These are phyloP conservation scores for Cladosporium sphaerospermum DNA, from an alignment of 2,329 filamentous ascomycete species.

Conservation along the genomic window DNA sequence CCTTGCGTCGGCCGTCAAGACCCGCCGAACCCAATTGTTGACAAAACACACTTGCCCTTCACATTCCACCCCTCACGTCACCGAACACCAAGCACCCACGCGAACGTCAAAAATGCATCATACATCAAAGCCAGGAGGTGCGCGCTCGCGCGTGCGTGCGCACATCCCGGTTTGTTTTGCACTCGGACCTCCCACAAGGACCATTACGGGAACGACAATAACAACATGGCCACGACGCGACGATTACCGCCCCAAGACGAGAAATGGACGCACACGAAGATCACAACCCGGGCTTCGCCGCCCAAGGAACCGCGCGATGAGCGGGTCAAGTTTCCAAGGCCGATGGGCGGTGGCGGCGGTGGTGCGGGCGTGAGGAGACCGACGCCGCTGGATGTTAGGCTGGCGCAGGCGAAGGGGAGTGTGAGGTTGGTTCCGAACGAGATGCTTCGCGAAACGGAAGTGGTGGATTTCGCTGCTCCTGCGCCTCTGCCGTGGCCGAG, in stretches of 20 bases:
- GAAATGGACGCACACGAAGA: conserved; percentile 16
- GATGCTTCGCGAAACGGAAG: conserved; percentile 17
- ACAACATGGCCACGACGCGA: conserved; percentile 14
- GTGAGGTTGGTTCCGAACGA: conserved; percentile 4
- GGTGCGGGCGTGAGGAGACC: not conserved
- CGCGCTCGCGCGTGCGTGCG: too few species aligned
- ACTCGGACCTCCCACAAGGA: too few species aligned
- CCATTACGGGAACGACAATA: not conserved
- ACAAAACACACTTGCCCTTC: not conserved
- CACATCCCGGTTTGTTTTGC: too few species aligned
- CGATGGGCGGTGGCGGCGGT: not conserved
- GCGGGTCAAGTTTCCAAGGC: conserved; percentile 10
- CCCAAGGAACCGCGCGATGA: conserved; percentile 16
- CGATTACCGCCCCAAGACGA: conserved; percentile 4
- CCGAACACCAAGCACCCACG: not conserved
- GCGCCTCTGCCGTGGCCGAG: conserved; percentile 6
- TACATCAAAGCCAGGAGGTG: too few species aligned
- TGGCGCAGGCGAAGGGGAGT: not conserved
- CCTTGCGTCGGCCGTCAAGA: not conserved
- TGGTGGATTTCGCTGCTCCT: conserved; percentile 20
- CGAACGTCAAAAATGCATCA: too few species aligned
- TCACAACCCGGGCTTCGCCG: conserved; percentile 9
- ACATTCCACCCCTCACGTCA: conserved; percentile 8
- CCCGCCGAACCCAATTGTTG: not conserved
- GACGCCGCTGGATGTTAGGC: not conserved